Percentiles rank a stretch among this genome's conserved stretches.
These are phyloP conservation scores for Coniochaeta sp. DNA, from an alignment of 2,329 filamentous ascomycete species.

Conservation along the genomic window DNA sequence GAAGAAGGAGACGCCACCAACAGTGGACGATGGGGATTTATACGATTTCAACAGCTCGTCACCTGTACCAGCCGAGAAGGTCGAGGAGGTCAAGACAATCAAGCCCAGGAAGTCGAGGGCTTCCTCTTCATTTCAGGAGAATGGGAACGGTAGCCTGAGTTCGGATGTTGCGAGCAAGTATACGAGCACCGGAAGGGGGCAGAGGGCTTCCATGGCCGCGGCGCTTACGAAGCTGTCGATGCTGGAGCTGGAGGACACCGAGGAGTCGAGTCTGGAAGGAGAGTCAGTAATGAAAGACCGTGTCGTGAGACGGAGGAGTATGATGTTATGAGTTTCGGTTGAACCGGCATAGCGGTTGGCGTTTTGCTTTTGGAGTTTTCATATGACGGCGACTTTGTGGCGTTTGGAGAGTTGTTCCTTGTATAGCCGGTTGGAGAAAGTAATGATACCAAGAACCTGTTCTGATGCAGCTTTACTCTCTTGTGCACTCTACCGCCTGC, in stretches of 20 bases:
- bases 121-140: background rate
- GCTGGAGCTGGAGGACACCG: slow-evolving; percentile 17
- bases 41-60: slow-evolving; percentile 49
- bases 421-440: background rate
- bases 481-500: background rate
- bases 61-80: slow-evolving; percentile 23
- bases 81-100: slow-evolving; percentile 19
- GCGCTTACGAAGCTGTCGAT: slow-evolving; percentile 24
- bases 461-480: background rate
- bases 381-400: slow-evolving; percentile 1
- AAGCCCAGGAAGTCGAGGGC: slow-evolving; percentile 7
- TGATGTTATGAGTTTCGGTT: slow-evolving; percentile 44
- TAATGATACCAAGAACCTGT: background rate
- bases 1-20: slow-evolving; percentile 2
- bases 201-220: slow-evolving; percentile 35
- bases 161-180: background rate
- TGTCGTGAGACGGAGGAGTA: slow-evolving; percentile 45
- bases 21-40: slow-evolving; percentile 28
- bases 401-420: background rate
- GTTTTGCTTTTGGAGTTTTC: slow-evolving; percentile 7
- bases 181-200: slow-evolving; percentile 17
- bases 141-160: slow-evolving; percentile 10
- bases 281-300: slow-evolving; percentile 19
- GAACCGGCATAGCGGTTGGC: slow-evolving; percentile 11
- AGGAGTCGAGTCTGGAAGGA: slow-evolving; percentile 18